These are phyloP conservation scores for Bifiguratus adelaidae DNA, from an alignment of 192 early-diverging fungal species.

Conservation along the genomic window DNA sequence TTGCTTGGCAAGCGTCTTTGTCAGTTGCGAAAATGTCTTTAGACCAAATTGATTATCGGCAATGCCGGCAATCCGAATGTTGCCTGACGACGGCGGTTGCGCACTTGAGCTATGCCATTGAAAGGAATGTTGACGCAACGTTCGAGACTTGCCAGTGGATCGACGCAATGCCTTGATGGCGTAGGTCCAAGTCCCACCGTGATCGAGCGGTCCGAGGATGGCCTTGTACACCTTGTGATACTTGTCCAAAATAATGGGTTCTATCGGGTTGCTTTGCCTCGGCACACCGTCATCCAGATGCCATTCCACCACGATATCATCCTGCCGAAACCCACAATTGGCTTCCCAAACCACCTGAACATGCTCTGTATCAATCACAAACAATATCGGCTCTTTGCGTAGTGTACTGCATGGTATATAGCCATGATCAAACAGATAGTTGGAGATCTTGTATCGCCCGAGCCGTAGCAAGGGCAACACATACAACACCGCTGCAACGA, in stretches of 20 bases:
- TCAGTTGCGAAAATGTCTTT: conserved; percentile 18
- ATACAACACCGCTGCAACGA: no score
- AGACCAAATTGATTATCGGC: conserved; percentile 40
- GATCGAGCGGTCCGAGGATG: conserved; percentile 13
- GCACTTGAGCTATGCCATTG: conserved; percentile 13
- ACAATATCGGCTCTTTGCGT: conserved; percentile 40
- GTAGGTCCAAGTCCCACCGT: conserved; percentile 10
- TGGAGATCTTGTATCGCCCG: conserved; percentile 34
- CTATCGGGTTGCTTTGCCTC: not conserved
- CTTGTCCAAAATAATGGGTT: conserved; percentile 13
- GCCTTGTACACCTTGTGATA: conserved; percentile 24
- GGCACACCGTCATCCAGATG: conserved; percentile 1
- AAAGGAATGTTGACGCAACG: conserved; percentile 13
- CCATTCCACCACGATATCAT: conserved; percentile 31
- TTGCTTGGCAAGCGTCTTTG: conserved; percentile 13
- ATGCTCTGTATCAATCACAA: conserved; percentile 30
- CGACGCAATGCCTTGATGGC: conserved; percentile 13
- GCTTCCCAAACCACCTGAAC: conserved; percentile 43
- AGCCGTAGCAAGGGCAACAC: no score
- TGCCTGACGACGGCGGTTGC: conserved; percentile 23
- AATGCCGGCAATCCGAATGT: conserved; percentile 20
- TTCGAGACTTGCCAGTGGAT: no score
- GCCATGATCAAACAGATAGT: conserved; percentile 32
- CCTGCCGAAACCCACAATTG: conserved; percentile 31
- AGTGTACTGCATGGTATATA: conserved; percentile 30